Evolutionary conservation across 225 moss, liverwort and hornwort genomes (phyloP).

Genomic region (Pseudoscleropodium purum): DNA sequence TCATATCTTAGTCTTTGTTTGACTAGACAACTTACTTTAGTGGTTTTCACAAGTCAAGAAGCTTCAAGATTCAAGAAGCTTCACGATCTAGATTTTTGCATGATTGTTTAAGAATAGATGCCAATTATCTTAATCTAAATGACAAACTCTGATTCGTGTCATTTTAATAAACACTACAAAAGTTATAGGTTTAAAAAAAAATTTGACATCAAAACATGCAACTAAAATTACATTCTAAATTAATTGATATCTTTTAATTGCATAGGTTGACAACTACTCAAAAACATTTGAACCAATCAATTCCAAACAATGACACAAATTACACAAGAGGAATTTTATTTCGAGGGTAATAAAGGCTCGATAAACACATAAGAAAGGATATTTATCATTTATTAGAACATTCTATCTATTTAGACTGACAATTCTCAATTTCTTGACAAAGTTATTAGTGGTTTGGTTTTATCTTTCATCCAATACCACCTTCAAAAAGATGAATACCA

Average conservation of each 20-base stretch:
- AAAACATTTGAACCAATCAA: background rate
- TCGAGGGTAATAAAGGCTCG: background rate
- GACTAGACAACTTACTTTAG: background rate
- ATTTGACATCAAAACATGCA: too few relatives aligned
- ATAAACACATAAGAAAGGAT: background rate
- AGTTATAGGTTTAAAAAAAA: too few relatives aligned
- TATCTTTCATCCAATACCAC: background rate
- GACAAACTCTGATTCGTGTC: too few relatives aligned
- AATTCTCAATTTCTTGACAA: background rate
- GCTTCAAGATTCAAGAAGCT: too few relatives aligned
- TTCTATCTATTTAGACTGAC: background rate
- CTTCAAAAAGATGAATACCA: background rate
- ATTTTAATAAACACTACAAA: too few relatives aligned
- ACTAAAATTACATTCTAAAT: background rate
- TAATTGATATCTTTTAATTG: background rate
- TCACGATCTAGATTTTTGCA: background rate
- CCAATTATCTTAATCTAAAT: background rate
- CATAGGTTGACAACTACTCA: background rate
- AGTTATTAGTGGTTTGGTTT: background rate
- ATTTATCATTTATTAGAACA: background rate
- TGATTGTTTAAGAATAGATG: background rate
- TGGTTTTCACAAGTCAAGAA: rapidly evolving
- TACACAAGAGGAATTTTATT: background rate
- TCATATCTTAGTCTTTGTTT: background rate
- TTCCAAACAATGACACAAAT: background rate